Percentiles rank a stretch among this genome's conserved stretches.
Evolutionary conservation across 805 yeast genomes (phyloP).

Genomic region (Starmerella floricola): DNA sequence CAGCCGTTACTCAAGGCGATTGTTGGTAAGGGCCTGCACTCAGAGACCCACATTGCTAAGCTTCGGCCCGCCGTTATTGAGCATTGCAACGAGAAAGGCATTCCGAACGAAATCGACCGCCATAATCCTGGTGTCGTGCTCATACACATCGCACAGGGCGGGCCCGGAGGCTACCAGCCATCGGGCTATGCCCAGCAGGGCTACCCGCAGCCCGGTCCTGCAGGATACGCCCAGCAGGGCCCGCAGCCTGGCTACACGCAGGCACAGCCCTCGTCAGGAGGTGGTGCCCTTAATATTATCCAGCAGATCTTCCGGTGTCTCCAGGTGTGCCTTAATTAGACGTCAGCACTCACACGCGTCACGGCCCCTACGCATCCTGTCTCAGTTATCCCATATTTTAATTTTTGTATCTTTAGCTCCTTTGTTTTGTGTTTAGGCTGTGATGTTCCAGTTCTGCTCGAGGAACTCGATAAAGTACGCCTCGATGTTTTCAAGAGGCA

Average conservation of each 20-base stretch:
- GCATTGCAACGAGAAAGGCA: constrained; percentile 53
- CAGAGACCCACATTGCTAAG: constrained; percentile 70
- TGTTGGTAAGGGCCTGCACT: constrained; percentile 88
- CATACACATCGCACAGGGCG: constrained; percentile 46
- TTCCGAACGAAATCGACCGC: constrained; percentile 50
- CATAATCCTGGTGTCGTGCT: constrained; percentile 73
- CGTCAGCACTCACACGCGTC: neutral
- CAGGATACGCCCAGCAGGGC: constrained; percentile 15
- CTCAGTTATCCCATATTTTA: neutral
- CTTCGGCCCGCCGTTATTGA: constrained; percentile 80
- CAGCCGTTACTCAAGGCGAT: constrained; percentile 42
- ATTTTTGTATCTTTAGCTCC: neutral
- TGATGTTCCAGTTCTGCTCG: constrained; percentile 42
- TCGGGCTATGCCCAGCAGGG: neutral
- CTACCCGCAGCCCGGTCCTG: constrained; percentile 32
- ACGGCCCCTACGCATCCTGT: neutral
- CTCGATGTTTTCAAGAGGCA: constrained; percentile 56
- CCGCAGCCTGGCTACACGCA: constrained; percentile 19
- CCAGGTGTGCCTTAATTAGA: constrained; percentile 9
- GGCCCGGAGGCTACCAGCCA: constrained; percentile 5
- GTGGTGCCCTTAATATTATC: constrained; percentile 14
- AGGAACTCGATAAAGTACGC: constrained; percentile 70
- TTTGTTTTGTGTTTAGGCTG: neutral
- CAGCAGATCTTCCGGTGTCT: constrained; percentile 20
- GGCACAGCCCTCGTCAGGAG: neutral